Evolutionary conservation across 805 yeast species (phyloP).

Genomic region (Clavispora phyllophila): DNA sequence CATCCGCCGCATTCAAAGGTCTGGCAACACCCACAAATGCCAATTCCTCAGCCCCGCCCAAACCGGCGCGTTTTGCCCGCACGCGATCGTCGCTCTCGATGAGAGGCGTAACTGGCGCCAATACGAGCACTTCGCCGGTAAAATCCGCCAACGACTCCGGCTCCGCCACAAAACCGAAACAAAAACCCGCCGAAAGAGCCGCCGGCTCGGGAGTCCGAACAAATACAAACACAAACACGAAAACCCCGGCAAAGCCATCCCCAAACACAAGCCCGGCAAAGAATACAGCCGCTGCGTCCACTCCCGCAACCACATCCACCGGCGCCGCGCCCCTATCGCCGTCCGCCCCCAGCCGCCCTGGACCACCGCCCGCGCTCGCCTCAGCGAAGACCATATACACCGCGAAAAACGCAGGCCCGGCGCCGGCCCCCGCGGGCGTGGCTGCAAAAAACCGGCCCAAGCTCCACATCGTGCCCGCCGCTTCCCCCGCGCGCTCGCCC

Average conservation of each 20-base stretch:
- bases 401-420: background rate
- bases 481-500: background rate
- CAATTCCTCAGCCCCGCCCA: background rate
- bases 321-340: background rate
- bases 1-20: slow-evolving; percentile 39
- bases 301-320: background rate
- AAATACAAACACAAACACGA: background rate
- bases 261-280: background rate
- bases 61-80: background rate
- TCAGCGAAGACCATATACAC: too few relatives aligned
- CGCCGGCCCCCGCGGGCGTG: background rate
- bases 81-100: background rate
- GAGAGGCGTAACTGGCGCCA: background rate
- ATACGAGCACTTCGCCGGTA: background rate
- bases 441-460: background rate
- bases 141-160: too few relatives aligned
- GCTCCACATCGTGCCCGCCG: background rate
- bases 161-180: background rate
- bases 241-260: background rate
- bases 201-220: too few relatives aligned
- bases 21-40: slow-evolving; percentile 2
- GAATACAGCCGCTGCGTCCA: background rate
- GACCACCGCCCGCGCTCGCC: too few relatives aligned
- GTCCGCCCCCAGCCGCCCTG: too few relatives aligned
- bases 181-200: background rate